Evolutionary conservation across 2,329 filamentous ascomycete species (phyloP).

Genomic region (Colletotrichum lupini): DNA sequence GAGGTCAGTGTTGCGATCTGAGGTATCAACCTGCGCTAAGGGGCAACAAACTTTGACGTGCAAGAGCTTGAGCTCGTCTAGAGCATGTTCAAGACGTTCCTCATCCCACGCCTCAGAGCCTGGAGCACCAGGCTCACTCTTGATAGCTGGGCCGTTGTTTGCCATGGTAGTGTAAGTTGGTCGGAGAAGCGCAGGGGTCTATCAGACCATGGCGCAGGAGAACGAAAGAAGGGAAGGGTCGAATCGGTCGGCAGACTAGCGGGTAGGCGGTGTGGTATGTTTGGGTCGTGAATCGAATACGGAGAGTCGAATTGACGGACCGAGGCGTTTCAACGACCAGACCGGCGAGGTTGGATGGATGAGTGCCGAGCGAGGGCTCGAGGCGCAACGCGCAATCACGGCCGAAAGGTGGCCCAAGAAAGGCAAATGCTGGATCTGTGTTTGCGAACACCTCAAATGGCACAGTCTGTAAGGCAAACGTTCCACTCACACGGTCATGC

Average conservation of each 20-base stretch:
- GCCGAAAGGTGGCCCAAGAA: not conserved
- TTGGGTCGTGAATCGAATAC: not conserved
- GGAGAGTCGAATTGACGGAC: not conserved
- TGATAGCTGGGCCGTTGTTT: slow-evolving; percentile 26
- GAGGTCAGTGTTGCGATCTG: slow-evolving; percentile 16
- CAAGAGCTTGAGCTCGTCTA: slow-evolving; percentile 64
- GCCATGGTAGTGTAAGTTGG: slow-evolving; percentile 23
- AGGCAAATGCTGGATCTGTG: slow-evolving; percentile 3
- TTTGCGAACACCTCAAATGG: slow-evolving; percentile 19
- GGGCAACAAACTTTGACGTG: slow-evolving; percentile 59
- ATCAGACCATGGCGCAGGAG: not conserved
- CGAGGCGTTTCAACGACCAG: slow-evolving; percentile 7
- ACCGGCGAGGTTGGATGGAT: not conserved
- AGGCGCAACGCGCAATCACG: not conserved
- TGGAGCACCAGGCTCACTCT: slow-evolving; percentile 21
- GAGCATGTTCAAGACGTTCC: slow-evolving; percentile 59
- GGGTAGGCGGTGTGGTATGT: not conserved
- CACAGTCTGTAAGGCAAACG: slow-evolving; percentile 14
- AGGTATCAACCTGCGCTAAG: not conserved
- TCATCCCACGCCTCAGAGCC: slow-evolving; percentile 56
- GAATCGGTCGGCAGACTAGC: not conserved
- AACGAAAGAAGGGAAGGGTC: not conserved
- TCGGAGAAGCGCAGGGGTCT: not conserved
- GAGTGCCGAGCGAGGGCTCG: not conserved
- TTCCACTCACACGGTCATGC: slow-evolving; percentile 15